Evolutionary conservation across 2,329 filamentous ascomycete species (phyloP).

Genomic region (Trichoderma citrinoviride): DNA sequence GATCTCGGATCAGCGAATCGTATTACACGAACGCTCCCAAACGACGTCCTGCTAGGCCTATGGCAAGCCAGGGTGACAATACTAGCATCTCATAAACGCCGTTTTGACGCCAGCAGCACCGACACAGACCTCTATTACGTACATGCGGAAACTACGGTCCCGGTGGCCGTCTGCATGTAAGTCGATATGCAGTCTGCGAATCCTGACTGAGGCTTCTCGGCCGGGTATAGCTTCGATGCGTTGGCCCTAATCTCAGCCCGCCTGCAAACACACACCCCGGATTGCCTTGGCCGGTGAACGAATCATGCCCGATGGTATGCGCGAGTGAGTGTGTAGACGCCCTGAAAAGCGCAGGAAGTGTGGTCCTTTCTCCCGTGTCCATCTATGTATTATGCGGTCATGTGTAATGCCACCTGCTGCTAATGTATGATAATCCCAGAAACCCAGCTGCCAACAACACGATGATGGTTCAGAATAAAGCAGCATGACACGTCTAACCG

Average conservation of each 20-base stretch:
- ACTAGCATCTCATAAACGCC: constrained; percentile 7
- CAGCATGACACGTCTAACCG: not conserved
- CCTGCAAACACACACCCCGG: not conserved
- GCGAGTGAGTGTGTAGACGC: not conserved
- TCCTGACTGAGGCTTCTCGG: not conserved
- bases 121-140: not conserved
- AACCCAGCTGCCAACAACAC: not conserved
- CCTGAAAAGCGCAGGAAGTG: not conserved
- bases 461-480: not conserved
- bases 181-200: not conserved
- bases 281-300: constrained; percentile 3
- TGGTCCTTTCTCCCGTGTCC: not conserved
- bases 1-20: constrained; percentile 13
- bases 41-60: not conserved
- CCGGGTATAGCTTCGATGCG: not conserved
- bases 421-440: constrained; percentile 5
- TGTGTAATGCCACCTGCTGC: constrained; percentile 7
- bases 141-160: not conserved
- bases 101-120: not conserved
- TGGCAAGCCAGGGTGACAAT: not conserved
- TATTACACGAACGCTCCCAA: not conserved
- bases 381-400: constrained; percentile 15
- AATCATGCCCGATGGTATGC: not conserved
- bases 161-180: not conserved
- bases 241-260: not conserved